Base-by-base conservation (phyloP, 2,329 filamentous ascomycete genomes). In the Diplocarpon mali region DNA sequence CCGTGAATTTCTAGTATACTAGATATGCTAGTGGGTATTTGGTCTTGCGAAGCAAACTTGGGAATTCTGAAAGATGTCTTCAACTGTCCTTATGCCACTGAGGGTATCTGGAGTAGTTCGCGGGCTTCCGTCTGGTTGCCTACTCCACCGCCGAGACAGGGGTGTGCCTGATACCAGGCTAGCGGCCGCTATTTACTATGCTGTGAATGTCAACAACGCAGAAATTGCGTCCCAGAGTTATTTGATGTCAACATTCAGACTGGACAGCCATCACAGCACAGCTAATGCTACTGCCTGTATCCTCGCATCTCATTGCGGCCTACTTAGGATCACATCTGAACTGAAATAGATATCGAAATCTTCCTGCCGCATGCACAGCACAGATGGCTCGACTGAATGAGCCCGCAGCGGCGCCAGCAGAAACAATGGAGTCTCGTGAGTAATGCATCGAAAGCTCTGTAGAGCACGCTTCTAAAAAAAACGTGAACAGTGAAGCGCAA, bases 381-480 rank as follows among this genome's bases (percentile, higher is more conserved):
- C 47, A 49, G 17, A 90, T 90, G 85, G 85, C 85, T 67, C 76
- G 84, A 68, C 73, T 90, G 56, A 89, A 89, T 68, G 84, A 88
- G 70, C 75, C 76, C 60, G 72, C 78, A 52, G 67, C 73, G 52
- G 67, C 73, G 66, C 74, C 81, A 59, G 72, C 71, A 61, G 83
- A 87, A 66, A 80, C 70, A 60, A 65, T 86, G 54, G 84, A 89
- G 62, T 78, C 74, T 60, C 69, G 83, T 86, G 70, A 64, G 81
- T 50, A 31, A 20, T 49, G 30, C 46, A n/a, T 14, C 9, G 17
- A 34, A 12, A 16, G 29, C 32, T 12, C n/a, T 15, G 8, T 20
- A 14, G n/a, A 3, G 16, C n/a, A 15, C 7, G 24, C 14, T 32
- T 32, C 11, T 12, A 12, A 20, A 17, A n/a, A 28, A 16, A 38